A percentile compares a stretch with the other conserved stretches of the same genome.
These are phyloP conservation scores for Neocatenulostroma microsporum DNA, from an alignment of 2,329 filamentous ascomycete genomes.

Conservation along the genomic window DNA sequence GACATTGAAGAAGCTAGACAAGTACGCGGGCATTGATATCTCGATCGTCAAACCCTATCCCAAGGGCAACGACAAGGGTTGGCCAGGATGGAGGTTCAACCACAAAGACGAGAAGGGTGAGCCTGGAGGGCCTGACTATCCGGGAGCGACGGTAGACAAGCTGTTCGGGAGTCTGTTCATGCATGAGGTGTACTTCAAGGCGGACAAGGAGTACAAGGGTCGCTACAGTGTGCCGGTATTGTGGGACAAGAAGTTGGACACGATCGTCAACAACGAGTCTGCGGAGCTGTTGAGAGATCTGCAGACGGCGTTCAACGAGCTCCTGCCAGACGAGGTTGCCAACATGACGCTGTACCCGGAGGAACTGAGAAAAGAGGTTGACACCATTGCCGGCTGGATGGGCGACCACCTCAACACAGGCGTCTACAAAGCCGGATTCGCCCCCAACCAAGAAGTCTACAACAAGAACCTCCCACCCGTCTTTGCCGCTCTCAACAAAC, in stretches of 20 bases:
- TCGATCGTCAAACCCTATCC: conserved; percentile 59
- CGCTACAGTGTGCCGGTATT: conserved; percentile 54
- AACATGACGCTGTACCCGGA: conserved; percentile 48
- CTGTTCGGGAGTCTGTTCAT: conserved; percentile 52
- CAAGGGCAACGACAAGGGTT: conserved; percentile 56
- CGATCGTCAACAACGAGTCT: conserved; percentile 56
- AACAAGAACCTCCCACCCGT: conserved; percentile 47
- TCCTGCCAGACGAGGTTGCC: conserved; percentile 38
- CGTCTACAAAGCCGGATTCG: conserved; percentile 57
- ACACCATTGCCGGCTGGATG: conserved; percentile 47
- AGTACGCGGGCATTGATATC: conserved; percentile 42
- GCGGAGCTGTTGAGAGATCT: conserved; percentile 52
- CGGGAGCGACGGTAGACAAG: conserved; percentile 51
- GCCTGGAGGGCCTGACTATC: conserved; percentile 40
- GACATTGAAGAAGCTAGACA: conserved; percentile 50
- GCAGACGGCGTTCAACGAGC: conserved; percentile 47
- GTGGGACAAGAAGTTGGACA: conserved; percentile 52
- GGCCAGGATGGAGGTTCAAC: conserved; percentile 55
- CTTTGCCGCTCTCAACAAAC: conserved; percentile 53
- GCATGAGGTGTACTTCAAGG: conserved; percentile 56
- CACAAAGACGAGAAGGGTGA: conserved; percentile 34
- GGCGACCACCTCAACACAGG: conserved; percentile 50
- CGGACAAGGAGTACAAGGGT: conserved; percentile 53
- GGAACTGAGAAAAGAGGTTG: conserved; percentile 43
- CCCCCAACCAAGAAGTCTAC: conserved; percentile 48